Percentiles rank a stretch among this genome's conserved stretches.
These are phyloP conservation scores for Euclidium syriacum DNA, from an alignment of 345 rosid genomes.

Conservation along the genomic window DNA sequence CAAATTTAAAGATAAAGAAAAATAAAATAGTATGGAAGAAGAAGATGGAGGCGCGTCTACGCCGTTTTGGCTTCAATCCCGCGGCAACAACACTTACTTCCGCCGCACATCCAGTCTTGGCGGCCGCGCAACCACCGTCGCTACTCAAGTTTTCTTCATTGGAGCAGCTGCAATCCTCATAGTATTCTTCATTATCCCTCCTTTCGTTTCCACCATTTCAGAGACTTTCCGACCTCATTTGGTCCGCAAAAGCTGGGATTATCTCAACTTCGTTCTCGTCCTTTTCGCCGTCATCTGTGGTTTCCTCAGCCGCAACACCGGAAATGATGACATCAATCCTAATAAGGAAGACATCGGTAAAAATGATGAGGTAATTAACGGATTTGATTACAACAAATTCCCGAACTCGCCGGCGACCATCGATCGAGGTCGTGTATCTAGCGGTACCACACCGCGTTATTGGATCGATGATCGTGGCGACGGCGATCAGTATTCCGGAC, in stretches of 20 bases:
- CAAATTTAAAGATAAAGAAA: background rate
- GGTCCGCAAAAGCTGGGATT: conserved; percentile 75
- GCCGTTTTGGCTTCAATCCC: conserved; percentile 69
- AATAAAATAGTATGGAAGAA: conserved; percentile 41
- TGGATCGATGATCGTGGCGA: conserved; percentile 38
- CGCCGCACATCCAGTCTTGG: conserved; percentile 29
- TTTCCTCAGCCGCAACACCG: conserved; percentile 45
- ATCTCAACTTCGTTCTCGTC: conserved; percentile 62
- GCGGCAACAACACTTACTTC: conserved; percentile 28
- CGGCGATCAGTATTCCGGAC: conserved; percentile 29
- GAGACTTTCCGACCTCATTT: conserved; percentile 51
- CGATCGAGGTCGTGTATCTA: conserved; percentile 28
- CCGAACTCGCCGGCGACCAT: conserved; percentile 26
- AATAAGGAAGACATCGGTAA: background rate
- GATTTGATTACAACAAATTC: conserved; percentile 26
- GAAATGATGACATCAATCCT: conserved; percentile 22
- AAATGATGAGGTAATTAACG: background rate
- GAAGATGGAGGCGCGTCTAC: conserved; percentile 49
- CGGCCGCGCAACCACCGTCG: conserved; percentile 17
- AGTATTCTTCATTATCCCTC: conserved; percentile 45
- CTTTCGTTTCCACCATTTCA: conserved; percentile 44
- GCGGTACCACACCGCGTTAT: conserved; percentile 33
- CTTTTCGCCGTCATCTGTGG: conserved; percentile 79
- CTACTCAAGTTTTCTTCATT: conserved; percentile 35
- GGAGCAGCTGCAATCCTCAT: conserved; percentile 44